A percentile compares a stretch with the other conserved stretches of the same genome.
Evolutionary conservation across 257 asterid species (phyloP).

Genomic region (Solanum chilense): DNA sequence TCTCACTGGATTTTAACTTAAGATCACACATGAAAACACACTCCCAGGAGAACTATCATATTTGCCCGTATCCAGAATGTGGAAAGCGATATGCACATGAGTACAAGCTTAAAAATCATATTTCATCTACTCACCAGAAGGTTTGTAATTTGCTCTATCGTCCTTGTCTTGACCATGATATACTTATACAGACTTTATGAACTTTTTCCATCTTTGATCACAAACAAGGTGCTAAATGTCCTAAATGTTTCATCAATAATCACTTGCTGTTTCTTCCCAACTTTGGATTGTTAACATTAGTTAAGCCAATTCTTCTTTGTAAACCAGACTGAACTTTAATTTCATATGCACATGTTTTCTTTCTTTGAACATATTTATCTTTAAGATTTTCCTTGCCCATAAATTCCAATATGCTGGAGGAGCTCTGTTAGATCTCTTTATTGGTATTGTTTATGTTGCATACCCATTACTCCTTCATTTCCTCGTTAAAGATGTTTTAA

Average conservation of each 20-base stretch:
- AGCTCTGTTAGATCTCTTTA: background rate
- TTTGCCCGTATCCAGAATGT: slow-evolving; percentile 90
- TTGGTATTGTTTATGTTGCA: background rate
- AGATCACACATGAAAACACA: slow-evolving; percentile 99
- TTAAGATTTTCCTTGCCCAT: background rate
- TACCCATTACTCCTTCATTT: background rate
- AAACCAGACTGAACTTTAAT: background rate
- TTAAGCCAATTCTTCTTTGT: background rate
- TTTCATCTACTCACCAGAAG: slow-evolving; percentile 81
- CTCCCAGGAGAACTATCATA: slow-evolving; percentile 96
- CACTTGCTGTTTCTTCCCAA: background rate
- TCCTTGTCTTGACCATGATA: background rate
- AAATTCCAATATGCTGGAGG: background rate
- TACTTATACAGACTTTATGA: background rate
- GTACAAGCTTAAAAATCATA: slow-evolving; percentile 91
- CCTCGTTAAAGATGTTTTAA: background rate
- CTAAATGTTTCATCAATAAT: background rate
- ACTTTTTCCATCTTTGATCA: background rate
- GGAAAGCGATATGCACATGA: slow-evolving; percentile 98
- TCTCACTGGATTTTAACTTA: slow-evolving; percentile 92
- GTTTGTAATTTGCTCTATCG: slow-evolving; percentile 14
- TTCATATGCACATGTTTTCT: background rate
- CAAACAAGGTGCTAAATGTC: background rate
- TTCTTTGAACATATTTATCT: background rate
- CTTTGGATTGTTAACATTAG: background rate